Conservation (phyloP, 2,329 filamentous ascomycete species). For the Plenodomus biglobosus region DNA sequence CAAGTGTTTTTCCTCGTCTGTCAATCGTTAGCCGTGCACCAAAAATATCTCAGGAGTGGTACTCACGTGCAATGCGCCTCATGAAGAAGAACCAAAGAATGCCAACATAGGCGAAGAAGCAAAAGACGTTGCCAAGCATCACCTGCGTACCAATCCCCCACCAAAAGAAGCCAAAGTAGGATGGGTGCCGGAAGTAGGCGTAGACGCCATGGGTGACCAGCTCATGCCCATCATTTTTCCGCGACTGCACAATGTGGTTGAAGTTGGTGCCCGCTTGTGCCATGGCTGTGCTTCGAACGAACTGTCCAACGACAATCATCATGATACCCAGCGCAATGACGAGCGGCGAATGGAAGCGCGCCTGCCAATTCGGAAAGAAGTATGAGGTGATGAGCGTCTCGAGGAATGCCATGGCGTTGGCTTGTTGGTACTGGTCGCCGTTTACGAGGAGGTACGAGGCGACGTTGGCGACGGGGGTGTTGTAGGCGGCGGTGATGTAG, state of each 20-base stretch:
- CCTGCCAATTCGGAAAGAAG: constrained; percentile 56
- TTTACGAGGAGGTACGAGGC: constrained; percentile 84
- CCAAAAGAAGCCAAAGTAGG: constrained; percentile 98
- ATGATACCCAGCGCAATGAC: constrained; percentile 59
- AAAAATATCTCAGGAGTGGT: neutral
- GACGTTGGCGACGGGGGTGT: constrained; percentile 71
- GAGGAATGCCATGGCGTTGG: constrained; percentile 71
- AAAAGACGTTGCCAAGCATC: constrained; percentile 80
- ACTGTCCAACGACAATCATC: constrained; percentile 71
- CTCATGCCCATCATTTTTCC: constrained; percentile 68
- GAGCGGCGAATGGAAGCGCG: constrained; percentile 45
- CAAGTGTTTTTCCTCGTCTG: constrained; percentile 76
- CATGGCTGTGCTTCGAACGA: constrained; percentile 81
- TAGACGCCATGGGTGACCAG: constrained; percentile 88
- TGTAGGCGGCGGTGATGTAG: constrained; percentile 83
- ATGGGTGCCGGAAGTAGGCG: constrained; percentile 74
- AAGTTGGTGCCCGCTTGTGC: constrained; percentile 85
- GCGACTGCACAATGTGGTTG: constrained; percentile 76
- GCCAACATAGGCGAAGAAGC: constrained; percentile 69
- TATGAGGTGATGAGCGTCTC: constrained; percentile 68
- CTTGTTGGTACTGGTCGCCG: constrained; percentile 79
- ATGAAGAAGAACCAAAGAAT: constrained; percentile 88
- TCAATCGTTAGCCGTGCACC: constrained; percentile 5
- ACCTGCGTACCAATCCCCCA: constrained; percentile 96
- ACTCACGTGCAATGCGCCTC: constrained; percentile 65